A percentile compares a stretch with the other conserved stretches of the same genome.
Conservation (phyloP, 371 early-diverging fungal species). For the Mucor irregularis region DNA sequence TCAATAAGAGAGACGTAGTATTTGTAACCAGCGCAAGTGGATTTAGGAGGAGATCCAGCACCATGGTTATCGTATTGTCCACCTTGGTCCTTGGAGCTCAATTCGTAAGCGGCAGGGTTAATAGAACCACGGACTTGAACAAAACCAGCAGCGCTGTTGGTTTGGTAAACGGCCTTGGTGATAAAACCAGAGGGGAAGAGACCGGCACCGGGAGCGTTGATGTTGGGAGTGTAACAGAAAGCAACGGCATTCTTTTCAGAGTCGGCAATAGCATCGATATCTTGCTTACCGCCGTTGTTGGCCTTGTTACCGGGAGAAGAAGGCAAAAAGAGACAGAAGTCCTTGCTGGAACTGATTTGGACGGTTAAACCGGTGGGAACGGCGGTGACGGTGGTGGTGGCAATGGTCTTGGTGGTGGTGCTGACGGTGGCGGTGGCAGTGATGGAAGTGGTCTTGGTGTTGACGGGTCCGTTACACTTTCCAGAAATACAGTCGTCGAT, state of each 20-base stretch:
- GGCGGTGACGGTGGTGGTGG: not conserved
- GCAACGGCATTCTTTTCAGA: constrained; percentile 30
- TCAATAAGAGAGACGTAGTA: constrained; percentile 47
- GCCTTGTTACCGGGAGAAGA: constrained; percentile 26
- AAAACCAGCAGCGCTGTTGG: constrained; percentile 24
- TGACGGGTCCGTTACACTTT: constrained; percentile 15
- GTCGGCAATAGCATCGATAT: constrained; percentile 23
- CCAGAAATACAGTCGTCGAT: constrained; percentile 8
- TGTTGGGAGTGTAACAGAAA: constrained; percentile 25
- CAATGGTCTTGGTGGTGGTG: constrained; percentile 5
- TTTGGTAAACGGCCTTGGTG: constrained; percentile 26
- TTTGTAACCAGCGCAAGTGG: constrained; percentile 37
- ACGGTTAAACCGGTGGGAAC: constrained; percentile 12
- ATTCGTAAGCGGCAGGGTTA: constrained; percentile 26
- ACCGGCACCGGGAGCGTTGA: constrained; percentile 28
- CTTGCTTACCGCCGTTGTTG: constrained; percentile 14
- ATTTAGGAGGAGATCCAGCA: constrained; percentile 31
- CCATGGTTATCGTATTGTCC: constrained; percentile 47
- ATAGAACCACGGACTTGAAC: constrained; percentile 51
- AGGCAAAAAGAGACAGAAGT: constrained; percentile 49
- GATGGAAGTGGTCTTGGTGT: constrained; percentile 7
- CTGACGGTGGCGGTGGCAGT: not conserved
- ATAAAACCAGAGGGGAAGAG: constrained; percentile 39
- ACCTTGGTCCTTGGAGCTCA: constrained; percentile 43
- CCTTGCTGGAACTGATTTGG: constrained; percentile 15